Percentiles rank a stretch among this genome's conserved stretches.
Evolutionary conservation across 371 early-diverging fungal species (phyloP).

Genomic region (Lichtheimia ornata): DNA sequence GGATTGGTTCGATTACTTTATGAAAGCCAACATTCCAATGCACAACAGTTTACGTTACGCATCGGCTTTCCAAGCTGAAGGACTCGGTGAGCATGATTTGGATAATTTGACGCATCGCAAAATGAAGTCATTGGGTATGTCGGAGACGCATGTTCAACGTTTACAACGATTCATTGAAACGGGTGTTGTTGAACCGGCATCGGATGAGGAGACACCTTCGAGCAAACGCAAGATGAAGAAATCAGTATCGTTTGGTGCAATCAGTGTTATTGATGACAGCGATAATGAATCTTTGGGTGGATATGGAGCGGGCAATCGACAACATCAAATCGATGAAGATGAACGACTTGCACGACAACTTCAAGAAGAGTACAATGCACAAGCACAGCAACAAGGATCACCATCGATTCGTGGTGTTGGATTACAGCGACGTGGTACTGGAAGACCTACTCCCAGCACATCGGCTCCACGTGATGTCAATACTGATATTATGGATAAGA

Average conservation of each 20-base stretch:
- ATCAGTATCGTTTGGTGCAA: constrained; percentile 45
- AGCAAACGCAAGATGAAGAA: constrained; percentile 34
- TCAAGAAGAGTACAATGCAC: constrained; percentile 65
- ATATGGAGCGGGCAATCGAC: constrained; percentile 14
- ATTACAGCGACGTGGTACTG: constrained; percentile 46
- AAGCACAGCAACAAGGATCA: constrained; percentile 13
- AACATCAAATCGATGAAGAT: constrained; percentile 62
- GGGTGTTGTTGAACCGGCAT: constrained; percentile 34
- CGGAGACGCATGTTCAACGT: constrained; percentile 82
- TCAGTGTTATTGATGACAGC: constrained; percentile 43
- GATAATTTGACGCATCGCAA: constrained; percentile 71
- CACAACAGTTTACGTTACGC: constrained; percentile 79
- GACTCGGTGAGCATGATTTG: constrained; percentile 71
- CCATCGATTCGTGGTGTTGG: constrained; percentile 6
- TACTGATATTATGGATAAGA: constrained; percentile 26
- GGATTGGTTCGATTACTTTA: constrained; percentile 91
- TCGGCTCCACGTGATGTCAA: constrained; percentile 41
- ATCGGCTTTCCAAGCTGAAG: constrained; percentile 75
- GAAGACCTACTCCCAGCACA: constrained; percentile 45
- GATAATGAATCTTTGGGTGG: constrained; percentile 14
- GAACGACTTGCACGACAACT: constrained; percentile 78
- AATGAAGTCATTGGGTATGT: constrained; percentile 76
- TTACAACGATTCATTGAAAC: constrained; percentile 64
- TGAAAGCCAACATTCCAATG: constrained; percentile 72
- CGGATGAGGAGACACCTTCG: constrained; percentile 35